These are phyloP conservation scores for Penicillium sp. DNA, from an alignment of 2,329 filamentous ascomycete species.

Conservation along the genomic window DNA sequence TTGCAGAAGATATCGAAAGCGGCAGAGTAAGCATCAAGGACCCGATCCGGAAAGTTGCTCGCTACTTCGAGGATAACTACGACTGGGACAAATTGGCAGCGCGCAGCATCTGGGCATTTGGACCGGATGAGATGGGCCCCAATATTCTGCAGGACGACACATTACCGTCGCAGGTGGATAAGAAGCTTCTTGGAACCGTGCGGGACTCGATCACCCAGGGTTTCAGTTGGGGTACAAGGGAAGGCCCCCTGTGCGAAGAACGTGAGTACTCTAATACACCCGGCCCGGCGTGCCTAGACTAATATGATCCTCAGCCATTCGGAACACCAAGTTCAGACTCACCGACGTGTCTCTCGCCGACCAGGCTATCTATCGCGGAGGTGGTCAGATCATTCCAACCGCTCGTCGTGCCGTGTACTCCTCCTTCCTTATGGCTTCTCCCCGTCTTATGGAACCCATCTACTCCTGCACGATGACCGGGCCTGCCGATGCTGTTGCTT, in stretches of 20 bases:
- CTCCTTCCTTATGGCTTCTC: constrained; percentile 94
- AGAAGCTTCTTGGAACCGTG: constrained; percentile 78
- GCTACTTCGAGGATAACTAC: constrained; percentile 95
- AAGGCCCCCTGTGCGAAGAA: constrained; percentile 96
- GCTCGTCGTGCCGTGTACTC: constrained; percentile 89
- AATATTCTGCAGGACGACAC: constrained; percentile 98
- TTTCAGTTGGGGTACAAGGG: constrained; percentile 91
- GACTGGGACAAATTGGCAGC: constrained; percentile 94
- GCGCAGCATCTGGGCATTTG: constrained; percentile 97
- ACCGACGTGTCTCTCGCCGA: constrained; percentile 81
- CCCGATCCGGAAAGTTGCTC: constrained; percentile 85
- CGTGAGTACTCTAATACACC: constrained; percentile 54
- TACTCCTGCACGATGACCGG: constrained; percentile 92
- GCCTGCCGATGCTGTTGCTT: constrained; percentile 79
- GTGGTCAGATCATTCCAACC: constrained; percentile 95
- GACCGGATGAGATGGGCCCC: constrained; percentile 86
- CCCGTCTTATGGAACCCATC: constrained; percentile 92
- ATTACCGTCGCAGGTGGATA: constrained; percentile 87
- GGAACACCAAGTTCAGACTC: constrained; percentile 95
- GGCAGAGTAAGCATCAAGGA: constrained; percentile 88
- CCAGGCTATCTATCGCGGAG: constrained; percentile 90
- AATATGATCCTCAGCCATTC: constrained; percentile 61
- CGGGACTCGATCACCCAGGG: constrained; percentile 92
- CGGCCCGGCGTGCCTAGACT: constrained; percentile 12
- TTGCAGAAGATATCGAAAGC: constrained; percentile 88